Conservation (phyloP, 177 flowering plant genomes). For the Vitis hybrid region DNA sequence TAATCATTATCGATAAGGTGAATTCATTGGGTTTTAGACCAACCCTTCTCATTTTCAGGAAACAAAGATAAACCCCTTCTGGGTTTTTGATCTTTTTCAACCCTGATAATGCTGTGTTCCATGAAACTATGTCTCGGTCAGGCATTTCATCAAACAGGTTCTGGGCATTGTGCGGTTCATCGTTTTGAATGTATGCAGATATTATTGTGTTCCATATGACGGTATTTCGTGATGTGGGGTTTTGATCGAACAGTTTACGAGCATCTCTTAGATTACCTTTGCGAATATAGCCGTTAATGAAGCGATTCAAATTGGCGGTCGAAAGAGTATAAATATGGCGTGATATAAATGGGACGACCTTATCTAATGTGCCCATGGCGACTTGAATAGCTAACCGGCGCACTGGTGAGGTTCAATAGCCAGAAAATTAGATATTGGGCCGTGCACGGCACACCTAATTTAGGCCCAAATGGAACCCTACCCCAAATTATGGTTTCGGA, state of each 20-base stretch:
- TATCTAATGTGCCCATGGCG: neutral
- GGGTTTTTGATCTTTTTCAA: slow-evolving; percentile 24
- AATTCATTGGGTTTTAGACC: slow-evolving; percentile 37
- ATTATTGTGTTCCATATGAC: slow-evolving; percentile 43
- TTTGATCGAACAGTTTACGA: slow-evolving; percentile 36
- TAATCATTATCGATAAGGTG: slow-evolving; percentile 35
- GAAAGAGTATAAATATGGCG: slow-evolving; percentile 25
- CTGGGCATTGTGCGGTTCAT: slow-evolving; percentile 28
- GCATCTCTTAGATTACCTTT: slow-evolving; percentile 30
- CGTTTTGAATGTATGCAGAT: slow-evolving; percentile 16
- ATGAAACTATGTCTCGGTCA: slow-evolving; percentile 42
- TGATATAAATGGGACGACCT: slow-evolving; percentile 2
- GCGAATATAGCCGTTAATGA: slow-evolving; percentile 26
- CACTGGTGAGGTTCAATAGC: too few species aligned
- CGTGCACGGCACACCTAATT: too few species aligned
- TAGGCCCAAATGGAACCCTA: too few species aligned
- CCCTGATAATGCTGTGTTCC: slow-evolving; percentile 49
- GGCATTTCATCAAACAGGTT: slow-evolving; percentile 65
- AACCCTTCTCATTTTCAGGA: slow-evolving; percentile 30
- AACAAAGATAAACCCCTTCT: slow-evolving; percentile 17
- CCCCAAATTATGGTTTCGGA: too few species aligned
- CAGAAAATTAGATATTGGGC: too few species aligned
- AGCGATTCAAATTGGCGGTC: slow-evolving; percentile 20
- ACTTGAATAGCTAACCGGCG: too few species aligned
- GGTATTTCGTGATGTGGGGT: slow-evolving; percentile 26